Evolutionary conservation across 2,329 filamentous ascomycete genomes (phyloP).

Genomic region (Fusarium odoratissimum): DNA sequence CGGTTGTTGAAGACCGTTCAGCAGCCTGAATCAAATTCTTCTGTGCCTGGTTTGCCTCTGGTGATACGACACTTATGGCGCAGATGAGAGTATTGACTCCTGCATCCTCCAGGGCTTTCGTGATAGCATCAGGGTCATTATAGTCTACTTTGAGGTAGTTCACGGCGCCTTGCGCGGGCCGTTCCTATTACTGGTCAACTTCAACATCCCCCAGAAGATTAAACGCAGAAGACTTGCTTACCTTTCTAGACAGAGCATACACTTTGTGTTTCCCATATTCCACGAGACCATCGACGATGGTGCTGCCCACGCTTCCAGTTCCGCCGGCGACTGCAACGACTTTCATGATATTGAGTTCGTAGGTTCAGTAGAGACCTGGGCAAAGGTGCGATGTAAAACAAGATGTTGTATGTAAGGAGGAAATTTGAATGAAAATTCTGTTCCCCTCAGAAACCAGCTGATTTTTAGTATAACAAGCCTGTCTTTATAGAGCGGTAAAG

Average conservation of each 20-base stretch:
- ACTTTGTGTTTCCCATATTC: conserved; percentile 30
- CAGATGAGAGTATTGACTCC: conserved; percentile 31
- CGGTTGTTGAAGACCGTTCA: background rate
- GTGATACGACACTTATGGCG: conserved; percentile 33
- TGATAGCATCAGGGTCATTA: background rate
- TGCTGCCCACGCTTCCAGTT: conserved; percentile 30
- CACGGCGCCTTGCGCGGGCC: background rate
- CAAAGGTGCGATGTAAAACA: fast-evolving
- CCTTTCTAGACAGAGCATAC: conserved; percentile 28
- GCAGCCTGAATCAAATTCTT: conserved; percentile 33
- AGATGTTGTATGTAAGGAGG: too few relatives aligned
- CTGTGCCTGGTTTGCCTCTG: conserved; percentile 32
- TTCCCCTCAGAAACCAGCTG: background rate
- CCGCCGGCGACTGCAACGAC: conserved; percentile 36
- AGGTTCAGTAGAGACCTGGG: too few relatives aligned
- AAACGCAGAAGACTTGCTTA: fast-evolving
- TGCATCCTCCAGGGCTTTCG: background rate
- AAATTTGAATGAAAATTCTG: fast-evolving
- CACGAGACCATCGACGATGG: conserved; percentile 32
- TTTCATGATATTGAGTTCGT: conserved; percentile 1
- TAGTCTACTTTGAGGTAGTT: conserved; percentile 32
- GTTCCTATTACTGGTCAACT: background rate
- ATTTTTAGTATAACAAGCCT: background rate
- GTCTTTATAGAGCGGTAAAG: background rate
- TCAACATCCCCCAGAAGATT: fast-evolving